Conservation (phyloP, 2,329 filamentous ascomycete genomes). For the Amesomyces nigricolor region DNA sequence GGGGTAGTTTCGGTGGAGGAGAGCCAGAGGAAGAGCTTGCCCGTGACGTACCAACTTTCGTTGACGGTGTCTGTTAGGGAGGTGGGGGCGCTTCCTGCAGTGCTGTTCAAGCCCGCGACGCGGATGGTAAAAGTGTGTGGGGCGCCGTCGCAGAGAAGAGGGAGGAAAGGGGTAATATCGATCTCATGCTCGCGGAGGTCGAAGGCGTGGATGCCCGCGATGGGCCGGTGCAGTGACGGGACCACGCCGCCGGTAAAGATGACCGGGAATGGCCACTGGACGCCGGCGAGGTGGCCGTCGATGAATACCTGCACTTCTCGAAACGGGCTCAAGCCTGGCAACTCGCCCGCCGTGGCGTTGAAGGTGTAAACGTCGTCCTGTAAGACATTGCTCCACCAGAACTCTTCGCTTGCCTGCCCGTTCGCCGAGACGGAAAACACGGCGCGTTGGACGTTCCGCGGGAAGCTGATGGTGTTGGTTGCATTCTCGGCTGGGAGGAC, state of each 20-base stretch:
- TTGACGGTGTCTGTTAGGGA: constrained; percentile 50
- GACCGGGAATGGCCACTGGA: constrained; percentile 75
- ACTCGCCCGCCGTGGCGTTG: constrained; percentile 45
- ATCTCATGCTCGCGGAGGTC: constrained; percentile 76
- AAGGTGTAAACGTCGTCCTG: constrained; percentile 57
- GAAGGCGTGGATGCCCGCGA: constrained; percentile 74
- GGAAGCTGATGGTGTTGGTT: constrained; percentile 54
- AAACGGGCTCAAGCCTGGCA: constrained; percentile 67
- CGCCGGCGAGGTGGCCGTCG: constrained; percentile 65
- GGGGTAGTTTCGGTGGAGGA: constrained; percentile 44
- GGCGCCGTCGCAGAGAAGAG: constrained; percentile 59
- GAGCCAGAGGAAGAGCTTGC: constrained; percentile 76
- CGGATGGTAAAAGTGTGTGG: constrained; percentile 63
- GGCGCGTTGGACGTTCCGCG: constrained; percentile 60
- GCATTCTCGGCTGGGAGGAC: constrained; percentile 58
- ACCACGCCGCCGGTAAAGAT: constrained; percentile 79
- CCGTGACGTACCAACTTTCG: constrained; percentile 69
- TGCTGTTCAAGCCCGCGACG: constrained; percentile 56
- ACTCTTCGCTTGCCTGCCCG: constrained; percentile 71
- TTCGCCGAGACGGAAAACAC: constrained; percentile 72
- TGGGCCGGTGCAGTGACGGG: constrained; percentile 69
- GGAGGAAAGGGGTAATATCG: constrained; percentile 72
- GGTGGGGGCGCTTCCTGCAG: constrained; percentile 36
- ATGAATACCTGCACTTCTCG: constrained; percentile 73
- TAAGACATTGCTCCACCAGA: constrained; percentile 78